These are phyloP conservation scores for Platanthera zijinensis DNA, from an alignment of 106 monocot genomes.

Conservation along the genomic window DNA sequence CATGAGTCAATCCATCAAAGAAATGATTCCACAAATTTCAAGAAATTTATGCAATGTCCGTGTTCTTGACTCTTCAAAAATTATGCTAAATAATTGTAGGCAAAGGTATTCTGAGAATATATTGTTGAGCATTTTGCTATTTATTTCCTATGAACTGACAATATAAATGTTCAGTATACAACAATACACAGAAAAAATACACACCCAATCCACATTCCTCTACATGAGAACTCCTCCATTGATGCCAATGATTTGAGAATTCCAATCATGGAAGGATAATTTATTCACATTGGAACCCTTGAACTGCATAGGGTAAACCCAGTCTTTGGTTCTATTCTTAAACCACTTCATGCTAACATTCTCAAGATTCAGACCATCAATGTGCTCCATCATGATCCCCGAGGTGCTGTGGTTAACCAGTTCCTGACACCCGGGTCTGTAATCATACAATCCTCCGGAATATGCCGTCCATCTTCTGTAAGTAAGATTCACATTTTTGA, in stretches of 20 bases:
- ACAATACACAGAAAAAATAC: too few relatives aligned
- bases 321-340: slow-evolving; percentile 32
- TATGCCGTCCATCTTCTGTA: slow-evolving; percentile 59
- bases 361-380: slow-evolving; percentile 57
- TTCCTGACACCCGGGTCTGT: slow-evolving; percentile 79
- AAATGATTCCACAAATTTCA: too few relatives aligned
- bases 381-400: slow-evolving; percentile 85
- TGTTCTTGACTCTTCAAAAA: too few relatives aligned
- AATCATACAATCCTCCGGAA: slow-evolving; percentile 61
- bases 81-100: too few relatives aligned
- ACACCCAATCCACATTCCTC: neutral
- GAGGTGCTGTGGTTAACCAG: slow-evolving; percentile 62
- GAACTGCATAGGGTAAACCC: slow-evolving; percentile 68
- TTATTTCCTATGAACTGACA: too few relatives aligned
- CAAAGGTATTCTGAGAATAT: too few relatives aligned
- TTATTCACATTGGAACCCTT: slow-evolving; percentile 51
- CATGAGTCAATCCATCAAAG: too few relatives aligned
- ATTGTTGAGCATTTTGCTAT: too few relatives aligned
- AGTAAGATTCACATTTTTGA: slow-evolving; percentile 61
- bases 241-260: slow-evolving; percentile 25
- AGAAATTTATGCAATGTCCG: too few relatives aligned
- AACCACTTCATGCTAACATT: slow-evolving; percentile 80
- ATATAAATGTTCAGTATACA: too few relatives aligned
- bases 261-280: slow-evolving; percentile 64
- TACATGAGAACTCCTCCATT: neutral